Base-by-base conservation (phyloP, 345 rosid species). In the Rhizophora mangle region DNA sequence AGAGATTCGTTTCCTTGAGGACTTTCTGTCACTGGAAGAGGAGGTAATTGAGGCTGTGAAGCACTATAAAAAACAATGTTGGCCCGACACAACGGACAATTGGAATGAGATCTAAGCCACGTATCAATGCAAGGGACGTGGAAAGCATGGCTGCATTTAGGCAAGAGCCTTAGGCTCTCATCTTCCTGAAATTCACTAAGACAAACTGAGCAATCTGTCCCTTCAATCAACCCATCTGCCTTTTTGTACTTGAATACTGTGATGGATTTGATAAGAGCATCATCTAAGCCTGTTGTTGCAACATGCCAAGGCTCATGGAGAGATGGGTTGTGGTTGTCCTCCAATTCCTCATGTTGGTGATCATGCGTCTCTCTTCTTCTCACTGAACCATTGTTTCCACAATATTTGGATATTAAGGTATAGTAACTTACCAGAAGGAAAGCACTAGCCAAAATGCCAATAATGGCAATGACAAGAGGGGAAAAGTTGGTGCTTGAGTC, bases 11-110 rank as follows among this genome's bases (percentile, higher is more conserved):
- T 72, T 43, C 74, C 74, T 15, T 71, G 71, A 67, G 82, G 74
- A 67, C 62, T 65, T 73, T 74, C 83, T 39, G 75, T 65, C 52
- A 57, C 70, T 18, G 74, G 54, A 73, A 79, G 70, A 65, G 81
- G 70, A 62, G 80, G 74, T 24, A 63, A 57, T 16, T 60, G 55
- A 68, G 76, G 73, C 63, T 79, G 74, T 46, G 87, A 67, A 68
- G 73, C 63, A 61, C 66, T 62, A 2, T 83, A 43, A 59, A 82
- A 76, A 39, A 79, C 61, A 24, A 95, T 76, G 56, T 86, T 84
- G 19, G 92, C 89, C 1, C 99, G 96, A 66, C 97, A 92, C 62
- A 95, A 64, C 0, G 99, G 99, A 79, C 99, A 95, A 63, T 84
- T 92, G 3, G 96, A 84, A 72, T 95, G 97, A 74, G 91, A 86